Base-by-base conservation (phyloP, 306 rosid species). In the Lathyrus sativus region DNA sequence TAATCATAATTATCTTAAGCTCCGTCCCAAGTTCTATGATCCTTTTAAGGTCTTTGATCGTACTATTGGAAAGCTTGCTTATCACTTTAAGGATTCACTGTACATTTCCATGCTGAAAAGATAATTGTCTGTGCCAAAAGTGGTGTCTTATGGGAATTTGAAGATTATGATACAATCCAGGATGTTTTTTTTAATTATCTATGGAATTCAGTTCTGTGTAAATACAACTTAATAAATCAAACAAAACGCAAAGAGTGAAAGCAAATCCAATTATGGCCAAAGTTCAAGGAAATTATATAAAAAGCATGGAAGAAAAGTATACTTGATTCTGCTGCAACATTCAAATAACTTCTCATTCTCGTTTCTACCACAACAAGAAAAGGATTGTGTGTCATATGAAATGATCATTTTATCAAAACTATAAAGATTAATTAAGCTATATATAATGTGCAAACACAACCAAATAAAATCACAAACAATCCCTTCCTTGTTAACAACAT, bases 401-500 rank as follows among this genome's bases (percentile, higher is more conserved):
- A 7, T 7, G 9, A 12, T 37, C 74, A 41, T 45, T n/a, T 33
- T 51, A 35, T 7, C 9, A 1, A 48, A 48, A 61, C 11, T 19
- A 22, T 13, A 31, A 28, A 35, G 28, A 4, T 44, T 44, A 15
- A 42, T 58, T 44, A 28, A 42, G 14, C 31, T 15, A 35, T 6
- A 24, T 17, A 6, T 33, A 33, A 37, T 35, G 38, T 18, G 60
- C 65, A 62, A 38, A 13, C 62, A 24, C 70, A 61, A 7, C 39
- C 39, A 35, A 35, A 35, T 51, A 12, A 19, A 61, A 57, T 54
- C 0, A 4, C 64, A 79, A 72, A 31, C 54, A 42, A 75, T 64
- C 33, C 79, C 65, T 74, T 79, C 13, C 80, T 70, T 45, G 33
- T 51, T 70, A 19, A 19, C 17, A 75, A 2, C 24, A 12, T 59